phyloP scores from a whole-genome alignment of 768 basidiomycete species.

The Pleurotus sapidus region DNA sequence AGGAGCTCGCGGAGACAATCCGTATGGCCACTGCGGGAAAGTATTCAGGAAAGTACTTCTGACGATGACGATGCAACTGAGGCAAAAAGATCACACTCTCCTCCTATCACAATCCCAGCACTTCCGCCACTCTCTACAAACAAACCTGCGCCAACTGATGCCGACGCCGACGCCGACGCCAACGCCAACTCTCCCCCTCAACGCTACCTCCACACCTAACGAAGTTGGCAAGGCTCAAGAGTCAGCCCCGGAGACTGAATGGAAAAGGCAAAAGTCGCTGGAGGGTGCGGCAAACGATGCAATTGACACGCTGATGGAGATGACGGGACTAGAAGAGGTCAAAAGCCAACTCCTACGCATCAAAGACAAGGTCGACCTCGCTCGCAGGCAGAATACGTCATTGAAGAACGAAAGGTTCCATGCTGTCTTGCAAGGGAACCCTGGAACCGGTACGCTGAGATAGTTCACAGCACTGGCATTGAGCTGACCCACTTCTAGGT shows the following conservation, averaged over 20 bases:
- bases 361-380: constrained; percentile 54
- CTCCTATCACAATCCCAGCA: no score
- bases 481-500: constrained; percentile 30
- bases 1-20: constrained; percentile 38
- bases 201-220: no score
- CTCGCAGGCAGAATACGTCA: constrained; percentile 49
- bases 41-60: not conserved
- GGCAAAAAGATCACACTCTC: no score
- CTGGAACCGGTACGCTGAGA: constrained; percentile 60
- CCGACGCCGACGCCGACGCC: no score
- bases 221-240: constrained; percentile 14
- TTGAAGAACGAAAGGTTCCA: constrained; percentile 59
- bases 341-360: constrained; percentile 58
- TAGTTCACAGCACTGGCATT: not conserved
- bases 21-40: constrained; percentile 2
- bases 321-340: constrained; percentile 68
- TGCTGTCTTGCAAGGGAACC: constrained; percentile 63
- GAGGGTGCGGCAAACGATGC: constrained; percentile 48
- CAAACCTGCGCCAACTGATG: no score
- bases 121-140: no score
- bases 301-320: constrained; percentile 67
- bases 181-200: no score
- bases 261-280: constrained; percentile 55
- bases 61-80: no score
- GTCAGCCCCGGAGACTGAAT: constrained; percentile 42